Conservation (phyloP, 2,329 filamentous ascomycete genomes). For the Fusarium globosum region DNA sequence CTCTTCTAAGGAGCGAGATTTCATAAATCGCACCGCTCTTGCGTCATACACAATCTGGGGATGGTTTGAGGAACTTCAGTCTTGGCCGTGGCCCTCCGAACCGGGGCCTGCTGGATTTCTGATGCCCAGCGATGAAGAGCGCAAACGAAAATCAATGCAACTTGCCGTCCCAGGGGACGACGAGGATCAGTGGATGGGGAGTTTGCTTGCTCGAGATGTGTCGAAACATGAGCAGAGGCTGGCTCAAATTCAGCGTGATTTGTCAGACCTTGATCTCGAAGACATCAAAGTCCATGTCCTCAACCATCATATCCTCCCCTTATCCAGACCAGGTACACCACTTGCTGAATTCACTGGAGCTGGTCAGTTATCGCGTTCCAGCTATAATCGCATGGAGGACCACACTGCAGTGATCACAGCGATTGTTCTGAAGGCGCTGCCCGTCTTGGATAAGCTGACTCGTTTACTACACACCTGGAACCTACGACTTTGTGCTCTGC, state of each 20-base stretch:
- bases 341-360: conserved; percentile 46
- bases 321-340: conserved; percentile 53
- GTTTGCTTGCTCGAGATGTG: conserved; percentile 73
- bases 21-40: conserved; percentile 76
- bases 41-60: conserved; percentile 77
- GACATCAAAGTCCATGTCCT: conserved; percentile 91
- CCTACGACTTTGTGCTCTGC: conserved; percentile 78
- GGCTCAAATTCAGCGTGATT: conserved; percentile 75
- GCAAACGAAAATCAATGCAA: conserved; percentile 52
- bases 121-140: conserved; percentile 55
- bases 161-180: conserved; percentile 36
- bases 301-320: conserved; percentile 77
- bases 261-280: conserved; percentile 80
- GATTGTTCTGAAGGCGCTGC: conserved; percentile 89
- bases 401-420: conserved; percentile 90
- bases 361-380: conserved; percentile 59
- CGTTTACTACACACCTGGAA: conserved; percentile 82
- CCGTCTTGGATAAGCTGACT: conserved; percentile 79
- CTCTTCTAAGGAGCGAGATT: conserved; percentile 73
- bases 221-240: conserved; percentile 77
- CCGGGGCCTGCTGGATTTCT: conserved; percentile 66
- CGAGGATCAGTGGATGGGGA: conserved; percentile 70
- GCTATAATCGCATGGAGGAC: conserved; percentile 82
- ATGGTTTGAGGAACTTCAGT: conserved; percentile 78
- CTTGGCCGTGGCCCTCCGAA: conserved; percentile 67